phyloP scores from a whole-genome alignment of 2,329 filamentous ascomycete genomes.

The Pseudogymnoascus destructans region DNA sequence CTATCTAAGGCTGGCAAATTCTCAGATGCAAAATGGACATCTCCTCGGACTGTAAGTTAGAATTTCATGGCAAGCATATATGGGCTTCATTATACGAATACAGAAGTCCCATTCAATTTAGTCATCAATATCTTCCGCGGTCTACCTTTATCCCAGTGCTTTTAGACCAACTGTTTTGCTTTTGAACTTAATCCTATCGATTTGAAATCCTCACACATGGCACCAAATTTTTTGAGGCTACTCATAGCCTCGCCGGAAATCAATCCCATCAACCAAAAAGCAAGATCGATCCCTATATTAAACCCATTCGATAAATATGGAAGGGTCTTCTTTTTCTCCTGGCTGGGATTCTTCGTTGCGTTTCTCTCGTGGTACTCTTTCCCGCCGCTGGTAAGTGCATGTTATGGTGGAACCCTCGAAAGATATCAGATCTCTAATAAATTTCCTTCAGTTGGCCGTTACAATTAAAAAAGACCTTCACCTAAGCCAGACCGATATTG shows the following conservation, averaged over 20 bases:
- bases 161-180: neutral
- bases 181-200: neutral
- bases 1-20: neutral
- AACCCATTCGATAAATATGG: conserved; percentile 72
- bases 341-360: conserved; percentile 73
- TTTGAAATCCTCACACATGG: neutral
- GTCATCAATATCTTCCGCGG: neutral
- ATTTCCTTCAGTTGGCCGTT: conserved; percentile 32
- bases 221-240: neutral
- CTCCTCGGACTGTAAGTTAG: neutral
- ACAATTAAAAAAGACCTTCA: conserved; percentile 70
- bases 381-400: conserved; percentile 31
- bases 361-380: conserved; percentile 86
- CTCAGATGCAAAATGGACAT: neutral
- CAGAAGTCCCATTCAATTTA: neutral
- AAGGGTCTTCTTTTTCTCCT: conserved; percentile 80
- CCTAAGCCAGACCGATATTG: conserved; percentile 56
- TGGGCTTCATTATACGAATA: neutral
- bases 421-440: neutral
- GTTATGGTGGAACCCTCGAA: neutral
- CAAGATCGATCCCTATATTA: conserved; percentile 62
- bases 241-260: conserved; percentile 31
- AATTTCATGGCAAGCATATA: conserved; percentile 1
- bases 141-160: neutral
- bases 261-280: conserved; percentile 77